phyloP scores from a whole-genome alignment of 805 yeast species.

The Candida oleophila region DNA sequence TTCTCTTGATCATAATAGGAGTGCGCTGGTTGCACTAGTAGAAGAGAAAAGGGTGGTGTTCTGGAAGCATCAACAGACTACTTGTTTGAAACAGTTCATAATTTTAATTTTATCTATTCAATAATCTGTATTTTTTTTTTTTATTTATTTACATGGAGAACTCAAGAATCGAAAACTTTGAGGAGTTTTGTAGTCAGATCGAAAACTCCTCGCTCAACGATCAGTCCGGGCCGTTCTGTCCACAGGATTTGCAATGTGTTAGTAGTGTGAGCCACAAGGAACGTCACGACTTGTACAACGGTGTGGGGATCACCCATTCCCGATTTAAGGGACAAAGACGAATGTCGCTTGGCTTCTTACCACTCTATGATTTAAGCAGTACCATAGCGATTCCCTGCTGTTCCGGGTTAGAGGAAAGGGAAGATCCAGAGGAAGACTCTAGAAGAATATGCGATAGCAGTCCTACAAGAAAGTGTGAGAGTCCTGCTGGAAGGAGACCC shows the following conservation, averaged over 20 bases:
- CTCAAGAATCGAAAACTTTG: slow-evolving; percentile 1
- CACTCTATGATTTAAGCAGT: not conserved
- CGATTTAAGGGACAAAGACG: not conserved
- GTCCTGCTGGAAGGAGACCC: too few relatives aligned
- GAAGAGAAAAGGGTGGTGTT: not conserved
- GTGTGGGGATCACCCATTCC: not conserved
- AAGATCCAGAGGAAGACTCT: not conserved
- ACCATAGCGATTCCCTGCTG: slow-evolving; percentile 1
- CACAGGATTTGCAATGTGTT: slow-evolving; percentile 1
- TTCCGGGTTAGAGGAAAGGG: not conserved
- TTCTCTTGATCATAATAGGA: not conserved
- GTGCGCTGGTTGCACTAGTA: not conserved
- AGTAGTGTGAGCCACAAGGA: not conserved
- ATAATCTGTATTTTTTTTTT: too few relatives aligned
- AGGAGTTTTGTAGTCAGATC: slow-evolving; percentile 2
- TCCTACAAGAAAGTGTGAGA: not conserved
- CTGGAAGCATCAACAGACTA: not conserved
- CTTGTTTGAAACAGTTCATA: too few relatives aligned
- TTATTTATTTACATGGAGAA: not conserved
- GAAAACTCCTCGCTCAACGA: not conserved
- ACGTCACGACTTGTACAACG: not conserved
- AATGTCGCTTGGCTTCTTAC: not conserved
- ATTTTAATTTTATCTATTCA: too few relatives aligned
- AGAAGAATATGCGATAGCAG: not conserved
- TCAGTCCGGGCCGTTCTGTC: not conserved